Base-by-base conservation (phyloP, 495 filamentous ascomycete species). In the Daldinia grandis region DNA sequence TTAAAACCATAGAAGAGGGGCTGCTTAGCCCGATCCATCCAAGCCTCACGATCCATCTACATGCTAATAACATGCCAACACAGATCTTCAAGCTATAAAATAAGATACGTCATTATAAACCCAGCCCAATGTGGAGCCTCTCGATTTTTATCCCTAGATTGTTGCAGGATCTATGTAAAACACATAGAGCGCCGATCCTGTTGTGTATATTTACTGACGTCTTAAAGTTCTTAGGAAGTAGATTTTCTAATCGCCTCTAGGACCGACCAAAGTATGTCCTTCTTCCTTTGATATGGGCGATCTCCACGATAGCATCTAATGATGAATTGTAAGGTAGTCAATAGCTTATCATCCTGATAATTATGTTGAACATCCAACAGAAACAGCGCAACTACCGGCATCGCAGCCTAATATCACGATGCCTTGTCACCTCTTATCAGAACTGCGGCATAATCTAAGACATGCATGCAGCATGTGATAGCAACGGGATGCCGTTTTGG, bases 391-490 rank as follows among this genome's bases (percentile, higher is more conserved):
- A 30, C 62, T 37, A 5, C 54, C 21, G 12, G 37, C 56, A 35
- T 49, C 40, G 53, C 58, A 55, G 69, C 54, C 64, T 64, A 58
- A 67, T 58, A 60, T 12, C 59, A 55, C 24, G 12, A 53, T 54
- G 44, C 15, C 56, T 30, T 56, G 58, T 55, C 50, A 62, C 31
- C 33, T 62, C 17, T 67, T 21, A 58, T 38, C 31, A 47, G 9
- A 42, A 51, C 30, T 62, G 63, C 63, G 63, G 53, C 69, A 59
- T 55, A 67, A 56, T 47, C 44, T 27, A 53, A 71, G 62, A 63
- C 60, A 25, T 64, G 69, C 63, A 72, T 72, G 59, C 58, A 55
- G 66, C 69, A 72, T 72, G 69, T 68, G 60, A 72, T 59, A 53
- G 38, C 53, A 30, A 56, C 63, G 55, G 55, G 54, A 66, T 63